A percentile compares a stretch with the other conserved stretches of the same genome.
Conservation (phyloP, 257 asterid species). For the Parsonsia alboflavescens region DNA sequence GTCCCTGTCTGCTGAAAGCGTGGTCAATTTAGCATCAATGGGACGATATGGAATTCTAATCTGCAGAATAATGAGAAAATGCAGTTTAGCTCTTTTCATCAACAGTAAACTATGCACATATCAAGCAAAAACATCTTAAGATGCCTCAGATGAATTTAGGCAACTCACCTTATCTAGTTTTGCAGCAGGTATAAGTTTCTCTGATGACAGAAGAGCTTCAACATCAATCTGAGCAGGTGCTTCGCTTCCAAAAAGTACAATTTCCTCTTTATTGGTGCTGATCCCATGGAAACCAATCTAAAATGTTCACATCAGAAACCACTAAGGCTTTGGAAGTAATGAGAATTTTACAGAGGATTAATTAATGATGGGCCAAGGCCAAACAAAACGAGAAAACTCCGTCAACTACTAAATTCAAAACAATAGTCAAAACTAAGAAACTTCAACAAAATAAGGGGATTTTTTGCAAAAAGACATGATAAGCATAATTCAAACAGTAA, state of each 20-base stretch:
- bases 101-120: background rate
- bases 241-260: conserved; percentile 88
- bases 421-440: background rate
- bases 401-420: background rate
- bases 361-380: background rate
- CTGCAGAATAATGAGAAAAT: conserved; percentile 40
- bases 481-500: background rate
- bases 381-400: background rate
- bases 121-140: background rate
- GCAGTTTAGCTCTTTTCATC: background rate
- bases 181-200: conserved; percentile 82
- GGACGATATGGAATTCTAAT: conserved; percentile 86
- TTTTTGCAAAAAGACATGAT: background rate
- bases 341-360: background rate
- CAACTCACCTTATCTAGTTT: conserved; percentile 67
- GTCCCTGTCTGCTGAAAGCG: conserved; percentile 85
- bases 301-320: conserved; percentile 26
- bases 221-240: conserved; percentile 86
- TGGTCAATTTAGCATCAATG: conserved; percentile 64
- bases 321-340: conserved; percentile 16
- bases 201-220: conserved; percentile 79
- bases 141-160: background rate
- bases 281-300: conserved; percentile 91
- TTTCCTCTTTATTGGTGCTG: conserved; percentile 60
- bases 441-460: background rate